These are phyloP conservation scores for Prunus yedoensis DNA, from an alignment of 331 rosid species.

Conservation along the genomic window DNA sequence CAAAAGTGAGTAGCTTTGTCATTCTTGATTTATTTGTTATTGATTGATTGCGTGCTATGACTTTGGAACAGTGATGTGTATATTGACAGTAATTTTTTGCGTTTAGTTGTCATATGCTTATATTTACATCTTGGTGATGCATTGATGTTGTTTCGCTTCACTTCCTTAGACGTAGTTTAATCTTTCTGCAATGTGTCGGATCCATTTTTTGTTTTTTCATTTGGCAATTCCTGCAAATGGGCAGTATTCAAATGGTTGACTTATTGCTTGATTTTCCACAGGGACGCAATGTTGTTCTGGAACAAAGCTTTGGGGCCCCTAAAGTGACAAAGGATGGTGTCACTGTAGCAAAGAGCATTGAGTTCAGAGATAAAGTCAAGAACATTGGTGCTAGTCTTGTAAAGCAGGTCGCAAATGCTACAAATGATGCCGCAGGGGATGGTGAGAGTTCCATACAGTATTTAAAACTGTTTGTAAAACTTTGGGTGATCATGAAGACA, in stretches of 20 bases:
- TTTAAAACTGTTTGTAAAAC: neutral
- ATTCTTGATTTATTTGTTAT: neutral
- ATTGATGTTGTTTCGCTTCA: neutral
- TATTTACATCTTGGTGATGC: neutral
- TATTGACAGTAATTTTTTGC: neutral
- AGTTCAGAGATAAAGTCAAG: slow-evolving; percentile 81
- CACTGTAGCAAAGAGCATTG: slow-evolving; percentile 93
- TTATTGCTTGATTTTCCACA: slow-evolving; percentile 22
- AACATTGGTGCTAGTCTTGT: slow-evolving; percentile 97
- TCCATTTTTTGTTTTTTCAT: neutral
- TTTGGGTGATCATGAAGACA: neutral
- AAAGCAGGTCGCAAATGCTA: slow-evolving; percentile 97
- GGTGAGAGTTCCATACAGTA: slow-evolving; percentile 47
- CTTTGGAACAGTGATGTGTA: neutral
- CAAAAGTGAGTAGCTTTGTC: slow-evolving; percentile 52
- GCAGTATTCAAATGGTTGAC: neutral
- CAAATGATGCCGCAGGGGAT: slow-evolving; percentile 93
- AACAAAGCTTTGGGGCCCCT: slow-evolving; percentile 94
- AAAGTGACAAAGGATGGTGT: slow-evolving; percentile 98
- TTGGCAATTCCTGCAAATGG: neutral
- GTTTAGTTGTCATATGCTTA: neutral
- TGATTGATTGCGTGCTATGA: neutral
- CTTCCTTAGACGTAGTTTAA: neutral
- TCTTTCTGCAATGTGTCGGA: neutral
- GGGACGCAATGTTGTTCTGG: slow-evolving; percentile 96